Percentiles rank a stretch among this genome's conserved stretches.
Conservation (phyloP, 345 rosid species). For the Eucalyptus victrix region DNA sequence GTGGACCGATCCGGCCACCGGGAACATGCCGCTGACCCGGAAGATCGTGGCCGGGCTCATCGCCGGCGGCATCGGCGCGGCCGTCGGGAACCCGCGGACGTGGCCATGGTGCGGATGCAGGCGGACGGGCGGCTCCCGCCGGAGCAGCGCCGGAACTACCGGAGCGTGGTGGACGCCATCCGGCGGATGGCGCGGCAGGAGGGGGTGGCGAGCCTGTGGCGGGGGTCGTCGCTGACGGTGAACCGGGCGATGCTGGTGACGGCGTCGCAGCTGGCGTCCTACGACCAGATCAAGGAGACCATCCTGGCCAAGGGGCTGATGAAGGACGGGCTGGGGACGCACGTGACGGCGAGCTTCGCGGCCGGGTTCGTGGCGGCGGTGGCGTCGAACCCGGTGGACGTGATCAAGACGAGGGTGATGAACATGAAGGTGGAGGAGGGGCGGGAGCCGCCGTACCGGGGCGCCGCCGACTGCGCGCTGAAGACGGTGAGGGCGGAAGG, state of each 20-base stretch:
- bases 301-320: constrained; percentile 35
- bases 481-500: constrained; percentile 79
- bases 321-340: constrained; percentile 65
- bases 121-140: constrained; percentile 77
- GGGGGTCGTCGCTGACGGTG: constrained; percentile 70
- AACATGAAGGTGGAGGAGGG: constrained; percentile 76
- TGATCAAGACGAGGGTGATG: constrained; percentile 85
- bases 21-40: constrained; percentile 30
- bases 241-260: constrained; percentile 89
- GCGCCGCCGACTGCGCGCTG: constrained; percentile 64
- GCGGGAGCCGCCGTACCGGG: constrained; percentile 48
- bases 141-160: constrained; percentile 60
- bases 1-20: constrained; percentile 63
- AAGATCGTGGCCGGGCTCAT: constrained; percentile 56
- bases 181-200: constrained; percentile 54
- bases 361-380: constrained; percentile 87
- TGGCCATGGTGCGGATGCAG: constrained; percentile 95
- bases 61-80: constrained; percentile 78
- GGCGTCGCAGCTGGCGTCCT: constrained; percentile 73
- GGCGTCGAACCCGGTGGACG: constrained; percentile 76
- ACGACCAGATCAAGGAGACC: constrained; percentile 70
- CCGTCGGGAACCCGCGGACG: constrained; percentile 91
- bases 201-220: constrained; percentile 76
- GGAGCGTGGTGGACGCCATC: constrained; percentile 67
- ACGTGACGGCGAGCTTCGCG: constrained; percentile 66